Conservation (phyloP, 2,329 filamentous ascomycete species). For the Aureobasidium pullulans region DNA sequence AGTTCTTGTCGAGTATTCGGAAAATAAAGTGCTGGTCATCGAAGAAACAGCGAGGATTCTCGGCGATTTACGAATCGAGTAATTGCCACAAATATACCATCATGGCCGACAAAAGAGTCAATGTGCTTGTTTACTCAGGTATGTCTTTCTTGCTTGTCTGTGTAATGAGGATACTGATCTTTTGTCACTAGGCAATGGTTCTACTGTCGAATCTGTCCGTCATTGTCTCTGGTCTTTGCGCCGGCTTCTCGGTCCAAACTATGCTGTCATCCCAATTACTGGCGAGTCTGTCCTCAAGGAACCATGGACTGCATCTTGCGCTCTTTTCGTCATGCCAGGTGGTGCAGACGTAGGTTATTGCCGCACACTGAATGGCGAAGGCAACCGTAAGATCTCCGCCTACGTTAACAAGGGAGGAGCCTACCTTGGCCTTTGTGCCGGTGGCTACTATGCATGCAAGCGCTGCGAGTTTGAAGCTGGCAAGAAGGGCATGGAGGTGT, state of each 20-base stretch:
- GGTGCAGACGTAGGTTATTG: slow-evolving; percentile 94
- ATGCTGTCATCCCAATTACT: slow-evolving; percentile 82
- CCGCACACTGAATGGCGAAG: slow-evolving; percentile 74
- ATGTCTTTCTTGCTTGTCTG: slow-evolving; percentile 20
- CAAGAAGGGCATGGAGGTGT: slow-evolving; percentile 70
- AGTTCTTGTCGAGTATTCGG: neutral
- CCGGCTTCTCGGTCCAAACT: slow-evolving; percentile 77
- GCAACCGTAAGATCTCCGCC: slow-evolving; percentile 75
- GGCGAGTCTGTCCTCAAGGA: slow-evolving; percentile 77
- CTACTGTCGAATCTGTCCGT: slow-evolving; percentile 78
- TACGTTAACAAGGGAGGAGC: slow-evolving; percentile 79
- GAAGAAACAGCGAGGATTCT: slow-evolving; percentile 11
- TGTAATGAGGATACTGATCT: slow-evolving; percentile 8
- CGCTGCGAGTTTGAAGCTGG: slow-evolving; percentile 90
- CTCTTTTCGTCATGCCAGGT: slow-evolving; percentile 83
- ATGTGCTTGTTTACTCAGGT: slow-evolving; percentile 92
- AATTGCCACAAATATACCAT: slow-evolving; percentile 14
- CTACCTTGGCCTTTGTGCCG: slow-evolving; percentile 89
- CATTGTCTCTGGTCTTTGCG: slow-evolving; percentile 84
- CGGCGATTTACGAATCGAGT: slow-evolving; percentile 6
- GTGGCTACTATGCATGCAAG: slow-evolving; percentile 79
- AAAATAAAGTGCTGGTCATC: neutral
- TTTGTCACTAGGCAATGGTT: slow-evolving; percentile 61
- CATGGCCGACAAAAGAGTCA: slow-evolving; percentile 67
- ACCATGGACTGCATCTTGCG: slow-evolving; percentile 82